Evolutionary conservation across 1,284 basidiomycete species (phyloP), one percentile per base, ranked within the genome.

Genomic region (Thelephora terrestris): DNA sequence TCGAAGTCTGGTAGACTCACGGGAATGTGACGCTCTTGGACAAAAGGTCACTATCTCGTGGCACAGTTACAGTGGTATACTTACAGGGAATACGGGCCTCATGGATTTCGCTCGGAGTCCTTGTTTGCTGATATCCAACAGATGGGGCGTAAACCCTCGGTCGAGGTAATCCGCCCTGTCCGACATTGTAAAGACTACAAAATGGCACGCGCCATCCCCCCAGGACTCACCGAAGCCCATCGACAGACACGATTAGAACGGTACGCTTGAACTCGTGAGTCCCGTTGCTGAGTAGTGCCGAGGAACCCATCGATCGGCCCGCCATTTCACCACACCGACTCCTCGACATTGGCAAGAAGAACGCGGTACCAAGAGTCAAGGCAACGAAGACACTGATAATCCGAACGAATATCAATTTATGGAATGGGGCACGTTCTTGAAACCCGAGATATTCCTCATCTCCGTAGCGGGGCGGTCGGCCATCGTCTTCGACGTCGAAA

Each of bases 101-200:
- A 96, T 83, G 14, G 75, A 85, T 61, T 91, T 86, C 1, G 90
- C 90, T 32, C 87, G 73, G n/a, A 94, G 60, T 0, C 90, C 90
- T 58, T 82, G 73, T 64, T 83, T 78, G 57, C 83, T 84, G 51
- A 91, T 84, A 48, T 79, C 77, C 39, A 91, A 66, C 16, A 93
- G 66, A 61, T 91, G 80, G 0, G 90, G 89, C 1, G 91, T 91
- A 25, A 91, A 64, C 0, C 81, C 84, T 47, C 87, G 73, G 59
- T 90, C 82, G 36, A 94, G 73, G 59, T 93, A 93, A 58, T 87
- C 83, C 37, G 90, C 86, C 51, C 89, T 88, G 45, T 14, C 3
- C 29, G 12, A 32, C 29, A 27, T 27, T 9, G 25, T 9, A 32
- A 43, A 38, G 17, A 20, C 38, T 40, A 35, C 32, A 42, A 43